Conservation (phyloP, 441 rosid species). For the Kokia cookei region DNA sequence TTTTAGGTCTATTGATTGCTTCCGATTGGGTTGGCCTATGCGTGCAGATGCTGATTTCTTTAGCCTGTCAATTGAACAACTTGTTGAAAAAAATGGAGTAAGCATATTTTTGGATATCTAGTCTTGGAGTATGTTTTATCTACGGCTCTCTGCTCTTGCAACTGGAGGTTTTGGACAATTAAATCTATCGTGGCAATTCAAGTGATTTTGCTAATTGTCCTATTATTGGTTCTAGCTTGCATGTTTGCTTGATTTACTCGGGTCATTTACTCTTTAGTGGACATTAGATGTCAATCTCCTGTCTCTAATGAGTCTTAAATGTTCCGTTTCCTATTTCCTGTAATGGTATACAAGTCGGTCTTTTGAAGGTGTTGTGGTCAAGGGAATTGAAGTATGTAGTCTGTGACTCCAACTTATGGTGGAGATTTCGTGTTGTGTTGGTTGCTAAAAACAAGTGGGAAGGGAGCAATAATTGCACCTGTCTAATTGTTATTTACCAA, state of each 20-base stretch:
- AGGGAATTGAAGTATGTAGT: not conserved
- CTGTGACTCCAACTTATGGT: not conserved
- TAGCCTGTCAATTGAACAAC: conserved; percentile 25
- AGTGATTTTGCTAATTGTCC: not conserved
- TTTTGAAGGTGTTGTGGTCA: not conserved
- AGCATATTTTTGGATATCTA: conserved; percentile 7
- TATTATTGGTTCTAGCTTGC: not conserved
- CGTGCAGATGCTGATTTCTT: conserved; percentile 96
- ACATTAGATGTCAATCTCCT: not conserved
- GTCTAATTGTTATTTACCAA: not conserved
- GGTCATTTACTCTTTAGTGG: not conserved
- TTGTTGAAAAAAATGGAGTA: conserved; percentile 62
- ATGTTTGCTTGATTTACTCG: not conserved
- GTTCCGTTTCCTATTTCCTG: not conserved
- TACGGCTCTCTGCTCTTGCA: not conserved
- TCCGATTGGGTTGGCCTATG: conserved; percentile 99
- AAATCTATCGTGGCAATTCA: not conserved
- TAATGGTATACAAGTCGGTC: not conserved
- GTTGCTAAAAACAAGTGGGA: not conserved
- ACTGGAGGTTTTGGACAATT: not conserved
- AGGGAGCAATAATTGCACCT: not conserved
- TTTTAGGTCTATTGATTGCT: conserved; percentile 91
- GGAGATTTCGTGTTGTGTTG: not conserved
- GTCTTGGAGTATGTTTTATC: not conserved
- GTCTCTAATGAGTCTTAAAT: not conserved